Evolutionary conservation across 257 asterid genomes (phyloP).

Genomic region (Vinca minor): DNA sequence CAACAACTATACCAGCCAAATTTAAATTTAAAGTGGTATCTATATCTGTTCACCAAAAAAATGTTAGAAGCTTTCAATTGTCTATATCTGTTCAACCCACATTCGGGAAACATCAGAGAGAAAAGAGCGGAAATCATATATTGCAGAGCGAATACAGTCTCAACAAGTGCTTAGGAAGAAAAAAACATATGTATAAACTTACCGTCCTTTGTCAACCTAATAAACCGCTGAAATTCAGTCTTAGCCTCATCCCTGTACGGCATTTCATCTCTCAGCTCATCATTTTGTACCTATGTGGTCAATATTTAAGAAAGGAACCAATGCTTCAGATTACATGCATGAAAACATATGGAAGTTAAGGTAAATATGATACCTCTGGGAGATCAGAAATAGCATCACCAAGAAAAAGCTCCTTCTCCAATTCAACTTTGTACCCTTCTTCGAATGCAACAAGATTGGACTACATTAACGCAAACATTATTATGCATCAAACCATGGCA

Average conservation of each 20-base stretch:
- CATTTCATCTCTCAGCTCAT: slow-evolving; percentile 53
- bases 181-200: slow-evolving; percentile 13
- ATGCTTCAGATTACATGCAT: no score
- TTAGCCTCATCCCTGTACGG: slow-evolving; percentile 34
- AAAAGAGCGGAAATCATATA: no score
- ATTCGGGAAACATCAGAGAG: no score
- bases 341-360: background rate
- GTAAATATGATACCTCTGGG: slow-evolving; percentile 34
- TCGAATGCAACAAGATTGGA: slow-evolving; percentile 42
- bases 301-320: background rate
- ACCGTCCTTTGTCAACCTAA: slow-evolving; percentile 55
- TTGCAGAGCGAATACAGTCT: no score
- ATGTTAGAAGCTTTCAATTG: no score
- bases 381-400: slow-evolving; percentile 77
- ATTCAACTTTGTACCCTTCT: slow-evolving; percentile 20
- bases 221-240: slow-evolving; percentile 52
- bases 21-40: background rate
- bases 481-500: background rate
- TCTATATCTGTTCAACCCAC: no score
- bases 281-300: slow-evolving; percentile 43
- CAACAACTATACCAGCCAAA: no score
- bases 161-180: background rate
- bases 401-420: slow-evolving; percentile 46
- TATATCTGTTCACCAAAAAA: no score
- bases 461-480: slow-evolving; percentile 25